Conservation (phyloP, 495 filamentous ascomycete genomes). For the Sporormia fimetaria region DNA sequence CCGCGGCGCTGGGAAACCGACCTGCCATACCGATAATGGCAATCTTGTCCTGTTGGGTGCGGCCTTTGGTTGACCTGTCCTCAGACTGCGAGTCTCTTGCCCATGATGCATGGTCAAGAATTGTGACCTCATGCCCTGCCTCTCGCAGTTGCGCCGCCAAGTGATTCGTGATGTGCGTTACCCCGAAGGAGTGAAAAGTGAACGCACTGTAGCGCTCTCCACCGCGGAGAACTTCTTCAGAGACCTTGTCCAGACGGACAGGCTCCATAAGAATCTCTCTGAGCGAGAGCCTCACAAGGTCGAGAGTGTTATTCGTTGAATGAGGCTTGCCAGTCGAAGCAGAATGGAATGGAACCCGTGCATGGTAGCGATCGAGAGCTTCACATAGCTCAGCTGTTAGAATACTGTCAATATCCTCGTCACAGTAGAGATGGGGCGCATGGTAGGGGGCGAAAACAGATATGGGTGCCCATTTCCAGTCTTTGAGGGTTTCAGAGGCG, state of each 20-base stretch:
- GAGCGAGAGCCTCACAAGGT: constrained; percentile 29
- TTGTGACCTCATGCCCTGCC: no score
- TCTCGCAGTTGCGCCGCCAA: constrained; percentile 35
- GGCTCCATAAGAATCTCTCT: constrained; percentile 34
- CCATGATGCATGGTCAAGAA: constrained; percentile 32
- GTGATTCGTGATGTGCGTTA: constrained; percentile 37
- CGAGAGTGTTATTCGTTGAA: constrained; percentile 29
- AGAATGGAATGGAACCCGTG: constrained; percentile 31
- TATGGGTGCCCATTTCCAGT: constrained; percentile 48
- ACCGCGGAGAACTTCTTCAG: constrained; percentile 30
- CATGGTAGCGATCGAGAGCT: constrained; percentile 31
- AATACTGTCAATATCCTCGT: constrained; percentile 50
- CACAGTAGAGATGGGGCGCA: constrained; percentile 57
- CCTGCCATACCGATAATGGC: constrained; percentile 38
- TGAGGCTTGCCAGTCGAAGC: constrained; percentile 33
- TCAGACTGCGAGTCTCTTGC: constrained; percentile 8
- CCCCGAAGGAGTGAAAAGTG: no score
- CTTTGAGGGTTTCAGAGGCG: constrained; percentile 40
- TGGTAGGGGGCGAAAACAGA: constrained; percentile 76
- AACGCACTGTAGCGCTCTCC: constrained; percentile 19
- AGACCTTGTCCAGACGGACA: constrained; percentile 35
- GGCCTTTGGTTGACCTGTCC: constrained; percentile 23
- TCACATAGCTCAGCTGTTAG: constrained; percentile 36
- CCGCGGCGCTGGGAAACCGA: constrained; percentile 35
- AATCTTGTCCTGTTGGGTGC: constrained; percentile 38